Evolutionary conservation across 108 stramenopile species (phyloP).

Genomic region (Skeletonema menzelii): DNA sequence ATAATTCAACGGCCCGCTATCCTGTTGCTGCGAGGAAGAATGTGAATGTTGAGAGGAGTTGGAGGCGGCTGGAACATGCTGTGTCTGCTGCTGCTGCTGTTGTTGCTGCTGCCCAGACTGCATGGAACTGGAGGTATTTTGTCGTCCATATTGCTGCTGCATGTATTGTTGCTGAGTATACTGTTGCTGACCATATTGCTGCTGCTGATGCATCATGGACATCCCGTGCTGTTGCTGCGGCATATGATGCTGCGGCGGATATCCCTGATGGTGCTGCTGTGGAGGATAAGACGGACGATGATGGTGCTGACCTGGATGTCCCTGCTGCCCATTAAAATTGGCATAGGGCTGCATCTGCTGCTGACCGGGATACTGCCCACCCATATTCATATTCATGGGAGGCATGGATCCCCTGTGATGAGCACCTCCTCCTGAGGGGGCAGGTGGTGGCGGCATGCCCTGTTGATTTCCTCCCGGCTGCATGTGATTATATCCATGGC

Average conservation of each 20-base stretch:
- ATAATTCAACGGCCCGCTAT: conserved; percentile 21
- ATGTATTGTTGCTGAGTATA: conserved; percentile 31
- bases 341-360: conserved; percentile 9
- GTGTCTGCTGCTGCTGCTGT: conserved; percentile 5
- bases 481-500: conserved; percentile 14
- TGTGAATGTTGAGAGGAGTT: background rate
- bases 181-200: conserved; percentile 21
- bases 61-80: conserved; percentile 1
- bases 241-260: conserved; percentile 44
- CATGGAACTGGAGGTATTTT: background rate
- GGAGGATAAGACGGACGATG: conserved; percentile 26
- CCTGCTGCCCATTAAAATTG: conserved; percentile 20
- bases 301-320: conserved; percentile 37
- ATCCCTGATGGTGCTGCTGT: conserved; percentile 21
- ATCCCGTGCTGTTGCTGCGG: conserved; percentile 36
- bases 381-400: conserved; percentile 43
- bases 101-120: conserved; percentile 20
- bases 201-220: conserved; percentile 21
- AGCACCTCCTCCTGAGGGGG: conserved; percentile 27
- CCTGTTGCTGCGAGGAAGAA: conserved; percentile 17
- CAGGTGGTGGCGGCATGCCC: conserved; percentile 39
- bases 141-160: conserved; percentile 27
- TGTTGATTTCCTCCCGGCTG: conserved; percentile 45
- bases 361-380: background rate
- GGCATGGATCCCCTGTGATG: conserved; percentile 25